Evolutionary conservation across 345 rosid species (phyloP), one percentile per base, ranked within the genome.

Genomic region (Populus tremula): DNA sequence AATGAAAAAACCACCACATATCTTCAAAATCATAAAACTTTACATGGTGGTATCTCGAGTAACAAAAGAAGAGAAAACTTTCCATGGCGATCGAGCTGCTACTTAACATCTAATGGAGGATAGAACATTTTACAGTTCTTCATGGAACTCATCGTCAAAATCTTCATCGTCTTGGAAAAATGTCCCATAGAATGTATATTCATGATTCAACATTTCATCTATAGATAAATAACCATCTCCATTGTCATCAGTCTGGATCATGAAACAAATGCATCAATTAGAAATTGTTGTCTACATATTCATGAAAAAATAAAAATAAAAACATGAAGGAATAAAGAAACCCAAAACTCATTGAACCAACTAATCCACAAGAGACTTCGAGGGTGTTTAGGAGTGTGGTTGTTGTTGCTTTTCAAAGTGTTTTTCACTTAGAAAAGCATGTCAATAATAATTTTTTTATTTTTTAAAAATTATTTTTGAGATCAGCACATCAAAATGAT

Each of bases 141-240:
- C 93, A 27, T 88, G 88, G 67, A 76, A 73, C 45, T 88, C 80
- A 53, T 82, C 78, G 3, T 82, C 76, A 13, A 83, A 86, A 17
- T 82, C 93, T 1, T 80, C 86, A 49, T 85, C 81, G 29, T 50
- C 49, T 5, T 65, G 70, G 18, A 82, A 82, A 47, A 92, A 76
- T 8, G 91, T 83, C 65, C 78, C 70, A 82, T 90, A 93, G 80
- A 93, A 93, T 41, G 84, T 78, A 61, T 80, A 31, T 79, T 89
- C 90, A 23, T 90, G 95, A 70, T 86, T 76, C 53, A 90, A 72
- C 89, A 91, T 89, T 81, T 93, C 94, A 17, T 84, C 83, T 20
- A 93, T 82, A 20, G 87, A 81, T 80, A 91, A 72, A 14, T 81
- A 71, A 25, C 89, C 91, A 81, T 91, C 94, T 78, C 76, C 78